Conservation (phyloP, 2,329 filamentous ascomycete genomes). For the Amauroascus niger region DNA sequence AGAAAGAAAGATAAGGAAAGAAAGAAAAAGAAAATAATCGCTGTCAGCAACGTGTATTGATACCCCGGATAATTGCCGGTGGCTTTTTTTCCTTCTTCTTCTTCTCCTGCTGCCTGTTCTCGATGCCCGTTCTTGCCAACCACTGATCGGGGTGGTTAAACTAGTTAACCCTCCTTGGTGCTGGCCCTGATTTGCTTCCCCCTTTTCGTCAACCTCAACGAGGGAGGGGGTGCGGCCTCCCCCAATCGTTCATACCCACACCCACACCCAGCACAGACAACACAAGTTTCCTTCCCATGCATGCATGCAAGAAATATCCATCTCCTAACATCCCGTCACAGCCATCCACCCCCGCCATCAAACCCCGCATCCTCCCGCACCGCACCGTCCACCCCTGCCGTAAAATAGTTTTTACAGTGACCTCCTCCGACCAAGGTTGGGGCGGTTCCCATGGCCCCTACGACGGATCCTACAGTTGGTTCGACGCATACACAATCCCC, state of each 20-base stretch:
- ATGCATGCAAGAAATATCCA: background rate
- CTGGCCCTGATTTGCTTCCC: background rate
- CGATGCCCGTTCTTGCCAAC: background rate
- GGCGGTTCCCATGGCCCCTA: conserved; percentile 19
- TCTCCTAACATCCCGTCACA: conserved; percentile 2
- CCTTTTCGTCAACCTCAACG: too few species aligned
- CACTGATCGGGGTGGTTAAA: background rate
- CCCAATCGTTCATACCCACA: too few species aligned
- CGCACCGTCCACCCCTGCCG: conserved; percentile 30
- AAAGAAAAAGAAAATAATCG: conserved; percentile 5
- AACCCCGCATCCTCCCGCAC: conserved; percentile 25
- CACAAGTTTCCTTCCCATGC: background rate
- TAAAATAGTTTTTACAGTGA: conserved; percentile 31
- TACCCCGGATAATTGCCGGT: background rate
- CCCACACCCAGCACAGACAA: background rate
- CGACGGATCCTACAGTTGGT: conserved; percentile 31
- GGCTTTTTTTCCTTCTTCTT: background rate
- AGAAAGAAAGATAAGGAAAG: background rate
- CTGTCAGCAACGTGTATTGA: conserved; percentile 4
- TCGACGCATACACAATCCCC: conserved; percentile 28
- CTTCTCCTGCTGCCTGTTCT: too few species aligned
- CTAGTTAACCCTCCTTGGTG: background rate
- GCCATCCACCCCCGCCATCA: conserved; percentile 15
- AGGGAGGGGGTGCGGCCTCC: too few species aligned
- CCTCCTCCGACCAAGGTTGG: conserved; percentile 32